Percentiles rank a stretch among this genome's conserved stretches.
phyloP scores from a whole-genome alignment of 2,329 filamentous ascomycete species.

The Alternaria metachromatica region DNA sequence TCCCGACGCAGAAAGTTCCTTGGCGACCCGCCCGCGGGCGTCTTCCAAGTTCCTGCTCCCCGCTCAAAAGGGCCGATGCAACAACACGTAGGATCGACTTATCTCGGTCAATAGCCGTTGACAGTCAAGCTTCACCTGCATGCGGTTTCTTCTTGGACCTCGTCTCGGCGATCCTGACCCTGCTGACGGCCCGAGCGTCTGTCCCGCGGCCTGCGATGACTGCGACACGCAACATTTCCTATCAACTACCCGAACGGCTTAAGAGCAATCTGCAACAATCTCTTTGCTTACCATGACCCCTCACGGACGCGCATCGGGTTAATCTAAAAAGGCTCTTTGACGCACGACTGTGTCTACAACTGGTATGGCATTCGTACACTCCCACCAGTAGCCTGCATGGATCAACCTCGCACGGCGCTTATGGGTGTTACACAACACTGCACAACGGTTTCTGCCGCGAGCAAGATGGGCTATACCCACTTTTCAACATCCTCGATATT shows the following conservation, averaged over 20 bases:
- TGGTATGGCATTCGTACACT: constrained; percentile 1
- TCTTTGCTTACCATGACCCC: constrained; percentile 11
- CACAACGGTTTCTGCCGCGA: constrained; percentile 8
- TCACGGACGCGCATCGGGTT: constrained; percentile 9
- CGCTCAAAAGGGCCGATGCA: neutral
- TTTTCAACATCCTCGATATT: constrained; percentile 9
- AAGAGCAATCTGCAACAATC: constrained; percentile 4
- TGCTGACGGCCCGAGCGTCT: neutral
- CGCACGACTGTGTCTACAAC: constrained; percentile 5
- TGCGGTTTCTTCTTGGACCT: constrained; percentile 4
- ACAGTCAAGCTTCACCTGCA: constrained; percentile 10
- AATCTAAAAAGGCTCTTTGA: constrained; percentile 6
- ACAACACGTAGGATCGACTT: neutral
- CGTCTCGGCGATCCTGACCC: constrained; percentile 9
- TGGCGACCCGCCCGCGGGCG: neutral
- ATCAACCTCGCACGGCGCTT: constrained; percentile 13
- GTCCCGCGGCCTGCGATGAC: neutral
- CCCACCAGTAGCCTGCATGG: constrained; percentile 8
- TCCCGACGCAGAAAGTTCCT: neutral
- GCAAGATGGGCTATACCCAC: constrained; percentile 11
- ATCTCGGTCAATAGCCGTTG: neutral
- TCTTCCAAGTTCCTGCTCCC: neutral
- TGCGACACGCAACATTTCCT: neutral
- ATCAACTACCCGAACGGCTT: constrained; percentile 3
- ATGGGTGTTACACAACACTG: constrained; percentile 11